Evolutionary conservation across 805 yeast genomes (phyloP).

Genomic region (Metschnikowia continentalis): DNA sequence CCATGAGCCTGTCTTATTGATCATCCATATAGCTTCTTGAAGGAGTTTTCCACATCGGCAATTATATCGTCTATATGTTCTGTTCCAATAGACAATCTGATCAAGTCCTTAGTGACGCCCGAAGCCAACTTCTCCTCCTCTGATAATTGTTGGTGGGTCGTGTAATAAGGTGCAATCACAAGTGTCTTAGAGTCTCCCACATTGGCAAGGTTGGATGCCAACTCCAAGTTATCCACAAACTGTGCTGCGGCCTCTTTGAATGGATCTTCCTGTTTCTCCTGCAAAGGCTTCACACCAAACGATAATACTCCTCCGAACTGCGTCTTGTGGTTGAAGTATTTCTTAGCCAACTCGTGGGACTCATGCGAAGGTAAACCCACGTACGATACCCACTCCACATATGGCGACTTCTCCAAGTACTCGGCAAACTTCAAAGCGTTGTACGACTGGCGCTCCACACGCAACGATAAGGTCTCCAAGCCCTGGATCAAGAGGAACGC

Average conservation of each 20-base stretch:
- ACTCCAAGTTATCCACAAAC: conserved; percentile 76
- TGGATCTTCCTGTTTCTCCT: conserved; percentile 45
- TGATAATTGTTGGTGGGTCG: conserved; percentile 88
- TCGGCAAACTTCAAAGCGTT: conserved; percentile 80
- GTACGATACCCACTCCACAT: conserved; percentile 87
- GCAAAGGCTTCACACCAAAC: conserved; percentile 74
- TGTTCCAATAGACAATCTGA: conserved; percentile 50
- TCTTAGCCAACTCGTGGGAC: conserved; percentile 77
- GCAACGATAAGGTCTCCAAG: conserved; percentile 85
- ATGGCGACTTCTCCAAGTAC: conserved; percentile 64
- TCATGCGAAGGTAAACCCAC: conserved; percentile 81
- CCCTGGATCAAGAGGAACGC: conserved; percentile 87
- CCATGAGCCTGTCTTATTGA: no score
- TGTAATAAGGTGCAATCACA: conserved; percentile 92
- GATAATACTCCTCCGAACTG: conserved; percentile 85
- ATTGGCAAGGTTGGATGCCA: conserved; percentile 91
- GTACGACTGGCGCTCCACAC: conserved; percentile 87
- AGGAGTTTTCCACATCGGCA: conserved; percentile 59
- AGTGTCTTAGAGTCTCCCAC: conserved; percentile 96
- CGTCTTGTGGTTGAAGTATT: conserved; percentile 54
- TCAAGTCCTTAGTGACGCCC: conserved; percentile 85
- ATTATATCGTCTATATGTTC: conserved; percentile 21
- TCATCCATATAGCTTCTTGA: conserved; percentile 51
- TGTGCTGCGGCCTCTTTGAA: conserved; percentile 75
- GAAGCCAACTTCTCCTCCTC: conserved; percentile 76